These are phyloP conservation scores for thale cress (Arabidopsis thaliana) DNA, from an alignment of 345 rosid species.

Conservation along the genomic window DNA sequence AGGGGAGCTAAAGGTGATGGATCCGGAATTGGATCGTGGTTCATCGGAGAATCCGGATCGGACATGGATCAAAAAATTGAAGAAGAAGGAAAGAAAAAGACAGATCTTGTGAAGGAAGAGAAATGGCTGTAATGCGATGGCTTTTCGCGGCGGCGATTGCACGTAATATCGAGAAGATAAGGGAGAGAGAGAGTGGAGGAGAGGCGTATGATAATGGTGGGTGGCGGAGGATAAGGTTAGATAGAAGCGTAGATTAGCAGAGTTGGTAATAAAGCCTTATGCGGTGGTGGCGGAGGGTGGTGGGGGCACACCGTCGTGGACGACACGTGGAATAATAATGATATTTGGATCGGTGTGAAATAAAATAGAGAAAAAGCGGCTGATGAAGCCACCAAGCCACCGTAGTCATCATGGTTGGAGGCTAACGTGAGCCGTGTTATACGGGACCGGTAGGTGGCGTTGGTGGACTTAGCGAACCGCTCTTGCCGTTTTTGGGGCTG, in stretches of 20 bases:
- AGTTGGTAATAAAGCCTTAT: constrained; percentile 12
- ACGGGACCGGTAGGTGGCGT: constrained; percentile 44
- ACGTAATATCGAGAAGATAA: constrained; percentile 42
- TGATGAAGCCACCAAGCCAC: constrained; percentile 41
- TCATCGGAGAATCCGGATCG: constrained; percentile 50
- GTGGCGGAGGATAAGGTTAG: constrained; percentile 45
- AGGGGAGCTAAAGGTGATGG: constrained; percentile 37
- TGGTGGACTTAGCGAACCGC: constrained; percentile 30
- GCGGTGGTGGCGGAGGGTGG: constrained; percentile 42
- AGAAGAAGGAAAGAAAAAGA: not conserved
- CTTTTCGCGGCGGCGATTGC: constrained; percentile 45
- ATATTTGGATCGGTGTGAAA: constrained; percentile 32
- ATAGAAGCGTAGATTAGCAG: constrained; percentile 37
- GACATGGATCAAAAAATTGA: constrained; percentile 43
- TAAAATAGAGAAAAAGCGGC: constrained; percentile 60
- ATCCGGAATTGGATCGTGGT: constrained; percentile 36
- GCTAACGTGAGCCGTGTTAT: constrained; percentile 60
- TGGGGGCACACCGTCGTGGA: constrained; percentile 47
- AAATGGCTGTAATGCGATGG: constrained; percentile 40
- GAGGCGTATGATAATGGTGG: constrained; percentile 39
- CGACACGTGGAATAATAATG: constrained; percentile 46
- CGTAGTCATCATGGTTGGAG: constrained; percentile 32
- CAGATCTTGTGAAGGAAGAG: constrained; percentile 26
- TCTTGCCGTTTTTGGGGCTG: constrained; percentile 31
- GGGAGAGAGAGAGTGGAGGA: constrained; percentile 35